A percentile compares a stretch with the other conserved stretches of the same genome.
phyloP scores from a whole-genome alignment of 306 rosid species.

The Elaeagnus macrophylla region DNA sequence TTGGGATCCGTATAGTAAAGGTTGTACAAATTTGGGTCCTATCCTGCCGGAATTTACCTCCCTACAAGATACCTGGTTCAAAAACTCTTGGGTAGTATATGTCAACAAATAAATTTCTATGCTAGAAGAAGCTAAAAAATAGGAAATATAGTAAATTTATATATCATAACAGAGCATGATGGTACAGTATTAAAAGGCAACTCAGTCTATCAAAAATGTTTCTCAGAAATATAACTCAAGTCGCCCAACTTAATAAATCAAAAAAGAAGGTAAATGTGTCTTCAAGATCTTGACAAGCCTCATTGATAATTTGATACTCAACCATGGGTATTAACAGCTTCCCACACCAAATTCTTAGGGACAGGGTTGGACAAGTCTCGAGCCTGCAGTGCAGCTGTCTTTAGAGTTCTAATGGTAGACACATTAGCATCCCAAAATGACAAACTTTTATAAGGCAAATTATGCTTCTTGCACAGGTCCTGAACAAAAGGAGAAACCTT shows the following conservation, averaged over 20 bases:
- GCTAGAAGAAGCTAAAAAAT: no score
- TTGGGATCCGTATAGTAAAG: constrained; percentile 34
- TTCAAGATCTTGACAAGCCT: not conserved
- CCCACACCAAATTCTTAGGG: constrained; percentile 43
- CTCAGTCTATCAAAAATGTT: no score
- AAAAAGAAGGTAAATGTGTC: not conserved
- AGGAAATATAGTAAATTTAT: no score
- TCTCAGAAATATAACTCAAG: no score
- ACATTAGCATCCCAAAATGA: constrained; percentile 38
- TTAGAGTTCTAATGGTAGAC: constrained; percentile 28
- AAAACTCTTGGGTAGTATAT: no score
- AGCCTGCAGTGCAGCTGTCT: constrained; percentile 45
- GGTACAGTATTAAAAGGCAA: no score
- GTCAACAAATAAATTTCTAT: no score
- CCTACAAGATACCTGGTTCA: no score
- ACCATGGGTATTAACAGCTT: constrained; percentile 46
- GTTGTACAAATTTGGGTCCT: constrained; percentile 32
- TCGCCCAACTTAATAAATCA: no score
- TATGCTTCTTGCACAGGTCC: constrained; percentile 42
- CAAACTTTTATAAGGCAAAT: constrained; percentile 38
- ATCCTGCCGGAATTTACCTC: no score
- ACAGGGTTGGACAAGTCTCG: constrained; percentile 32
- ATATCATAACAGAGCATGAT: no score
- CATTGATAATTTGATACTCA: constrained; percentile 18
- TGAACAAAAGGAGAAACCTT: constrained; percentile 29